These are phyloP conservation scores for Phytopythium cucurbitacearum DNA, from an alignment of 352 stramenopile genomes.

Conservation along the genomic window DNA sequence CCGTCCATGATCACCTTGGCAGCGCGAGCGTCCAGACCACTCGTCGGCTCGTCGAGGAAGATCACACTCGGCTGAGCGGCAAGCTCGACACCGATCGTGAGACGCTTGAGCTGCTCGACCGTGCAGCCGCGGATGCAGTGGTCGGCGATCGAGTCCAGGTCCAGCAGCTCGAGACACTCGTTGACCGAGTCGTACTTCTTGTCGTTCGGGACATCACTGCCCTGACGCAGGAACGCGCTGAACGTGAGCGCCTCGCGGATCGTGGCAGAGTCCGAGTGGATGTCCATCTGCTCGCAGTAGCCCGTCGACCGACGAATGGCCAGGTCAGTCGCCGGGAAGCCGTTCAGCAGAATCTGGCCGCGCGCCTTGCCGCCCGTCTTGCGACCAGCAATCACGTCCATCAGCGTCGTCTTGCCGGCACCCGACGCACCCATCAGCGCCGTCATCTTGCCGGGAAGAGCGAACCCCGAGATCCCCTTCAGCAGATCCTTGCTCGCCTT, in stretches of 20 bases:
- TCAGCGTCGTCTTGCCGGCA: conserved; percentile 89
- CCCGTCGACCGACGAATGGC: conserved; percentile 25
- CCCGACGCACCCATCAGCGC: conserved; percentile 56
- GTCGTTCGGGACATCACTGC: conserved; percentile 17
- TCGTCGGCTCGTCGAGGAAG: conserved; percentile 86
- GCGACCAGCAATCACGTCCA: conserved; percentile 89
- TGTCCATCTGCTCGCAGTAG: conserved; percentile 75
- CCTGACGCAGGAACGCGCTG: conserved; percentile 71
- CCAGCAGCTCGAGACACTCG: conserved; percentile 37
- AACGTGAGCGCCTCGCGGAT: conserved; percentile 87
- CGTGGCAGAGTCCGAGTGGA: conserved; percentile 80
- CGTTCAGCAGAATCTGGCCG: conserved; percentile 52
- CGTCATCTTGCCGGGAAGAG: conserved; percentile 44
- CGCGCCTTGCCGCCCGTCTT: conserved; percentile 74
- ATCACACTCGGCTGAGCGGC: conserved; percentile 74
- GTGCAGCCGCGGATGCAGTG: conserved; percentile 31
- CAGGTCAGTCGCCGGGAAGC: conserved; percentile 24
- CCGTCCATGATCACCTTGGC: conserved; percentile 83
- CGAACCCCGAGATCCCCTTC: conserved; percentile 58
- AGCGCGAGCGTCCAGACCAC: conserved; percentile 75
- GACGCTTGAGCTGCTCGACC: conserved; percentile 38
- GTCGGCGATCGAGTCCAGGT: conserved; percentile 31
- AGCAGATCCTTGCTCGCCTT: conserved; percentile 54
- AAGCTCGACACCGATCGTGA: conserved; percentile 87
- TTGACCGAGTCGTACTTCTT: conserved; percentile 35